Evolutionary conservation across 2,329 filamentous ascomycete species (phyloP).

Genomic region (Fusarium palustre): DNA sequence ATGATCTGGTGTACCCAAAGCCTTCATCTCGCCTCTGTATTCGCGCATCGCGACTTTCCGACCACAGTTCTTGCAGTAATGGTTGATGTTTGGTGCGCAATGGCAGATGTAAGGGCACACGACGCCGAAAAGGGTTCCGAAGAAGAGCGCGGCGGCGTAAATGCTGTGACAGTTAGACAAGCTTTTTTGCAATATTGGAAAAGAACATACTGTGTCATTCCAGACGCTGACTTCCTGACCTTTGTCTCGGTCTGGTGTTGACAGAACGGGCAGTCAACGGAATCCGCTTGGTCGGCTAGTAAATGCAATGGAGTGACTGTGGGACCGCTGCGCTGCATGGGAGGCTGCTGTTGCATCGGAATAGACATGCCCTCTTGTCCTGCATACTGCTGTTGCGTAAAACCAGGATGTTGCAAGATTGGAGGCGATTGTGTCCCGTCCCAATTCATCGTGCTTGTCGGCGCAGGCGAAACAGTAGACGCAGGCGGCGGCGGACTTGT

Average conservation of each 20-base stretch:
- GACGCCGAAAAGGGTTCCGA: conserved; percentile 42
- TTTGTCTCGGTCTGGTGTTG: conserved; percentile 36
- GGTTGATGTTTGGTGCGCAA: conserved; percentile 41
- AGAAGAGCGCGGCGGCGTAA: conserved; percentile 38
- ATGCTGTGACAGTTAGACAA: conserved; percentile 11
- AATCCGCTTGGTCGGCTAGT: conserved; percentile 42
- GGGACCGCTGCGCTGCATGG: neutral
- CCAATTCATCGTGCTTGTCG: conserved; percentile 10
- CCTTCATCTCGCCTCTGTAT: conserved; percentile 31
- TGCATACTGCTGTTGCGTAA: conserved; percentile 31
- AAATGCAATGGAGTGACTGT: conserved; percentile 47
- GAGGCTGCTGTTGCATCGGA: neutral
- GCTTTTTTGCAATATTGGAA: no score
- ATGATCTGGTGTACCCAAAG: conserved; percentile 46
- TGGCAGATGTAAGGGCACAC: conserved; percentile 41
- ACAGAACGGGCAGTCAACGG: conserved; percentile 46
- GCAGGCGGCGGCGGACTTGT: neutral
- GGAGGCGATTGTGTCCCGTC: conserved; percentile 33
- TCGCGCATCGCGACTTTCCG: conserved; percentile 43
- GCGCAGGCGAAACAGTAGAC: conserved; percentile 28
- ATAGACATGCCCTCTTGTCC: conserved; percentile 32
- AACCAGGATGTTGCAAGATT: conserved; percentile 32
- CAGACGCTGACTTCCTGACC: conserved; percentile 40
- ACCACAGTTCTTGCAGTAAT: conserved; percentile 44
- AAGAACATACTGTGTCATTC: conserved; percentile 42